phyloP scores from a whole-genome alignment of 768 basidiomycete species.

The Hemileccinum rubropunctum region DNA sequence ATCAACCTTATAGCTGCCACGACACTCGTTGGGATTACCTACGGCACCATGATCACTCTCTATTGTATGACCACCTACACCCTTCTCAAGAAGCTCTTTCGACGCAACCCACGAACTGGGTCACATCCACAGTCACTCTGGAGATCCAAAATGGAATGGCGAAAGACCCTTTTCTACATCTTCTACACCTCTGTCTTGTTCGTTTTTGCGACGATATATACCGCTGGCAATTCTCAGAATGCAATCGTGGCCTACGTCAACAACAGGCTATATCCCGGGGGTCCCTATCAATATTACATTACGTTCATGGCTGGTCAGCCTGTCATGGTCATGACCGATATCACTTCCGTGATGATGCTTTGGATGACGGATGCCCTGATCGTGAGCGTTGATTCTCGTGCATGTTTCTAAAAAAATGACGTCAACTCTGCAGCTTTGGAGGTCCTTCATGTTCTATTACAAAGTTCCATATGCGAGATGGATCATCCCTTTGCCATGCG shows the following conservation, averaged over 20 bases:
- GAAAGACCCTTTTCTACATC: constrained; percentile 27
- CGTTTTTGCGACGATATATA: constrained; percentile 25
- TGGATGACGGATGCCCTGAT: constrained; percentile 32
- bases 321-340: constrained; percentile 23
- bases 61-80: constrained; percentile 17
- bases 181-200: constrained; percentile 27
- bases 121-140: constrained; percentile 6
- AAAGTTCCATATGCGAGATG: constrained; percentile 18
- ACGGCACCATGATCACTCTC: constrained; percentile 21
- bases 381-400: constrained; percentile 12
- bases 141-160: constrained; percentile 3
- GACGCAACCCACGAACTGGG: constrained; percentile 1
- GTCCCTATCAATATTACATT: constrained; percentile 24
- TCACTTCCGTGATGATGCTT: constrained; percentile 24
- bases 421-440: constrained; percentile 13
- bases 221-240: constrained; percentile 27
- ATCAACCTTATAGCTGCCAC: constrained; percentile 25
- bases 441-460: constrained; percentile 26
- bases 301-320: constrained; percentile 24
- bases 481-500: constrained; percentile 24
- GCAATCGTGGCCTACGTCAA: constrained; percentile 30
- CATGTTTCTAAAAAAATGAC: not conserved
- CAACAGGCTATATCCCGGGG: constrained; percentile 26
- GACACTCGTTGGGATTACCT: constrained; percentile 20
- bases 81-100: constrained; percentile 21